Evolutionary conservation across 208 protist species (phyloP).

Genomic region (Zelonia costaricensis): DNA sequence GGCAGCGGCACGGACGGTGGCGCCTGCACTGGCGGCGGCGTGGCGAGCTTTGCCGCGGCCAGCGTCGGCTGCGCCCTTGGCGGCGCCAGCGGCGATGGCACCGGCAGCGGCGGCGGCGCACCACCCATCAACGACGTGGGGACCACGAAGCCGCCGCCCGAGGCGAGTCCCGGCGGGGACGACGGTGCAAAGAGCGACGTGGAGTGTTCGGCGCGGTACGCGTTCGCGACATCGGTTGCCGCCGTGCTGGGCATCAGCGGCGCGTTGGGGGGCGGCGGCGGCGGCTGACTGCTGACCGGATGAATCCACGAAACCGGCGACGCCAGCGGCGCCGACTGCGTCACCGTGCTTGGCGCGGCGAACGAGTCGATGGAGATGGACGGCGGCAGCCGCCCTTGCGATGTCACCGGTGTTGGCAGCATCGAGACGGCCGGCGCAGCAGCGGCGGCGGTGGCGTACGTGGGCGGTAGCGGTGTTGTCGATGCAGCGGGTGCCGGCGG

Average conservation of each 20-base stretch:
- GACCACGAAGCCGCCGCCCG: not conserved
- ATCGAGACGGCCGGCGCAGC: not conserved
- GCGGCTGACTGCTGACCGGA: not conserved
- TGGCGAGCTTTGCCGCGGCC: not conserved
- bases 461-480: not conserved
- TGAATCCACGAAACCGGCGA: slow-evolving; percentile 13
- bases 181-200: not conserved
- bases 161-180: slow-evolving; percentile 5
- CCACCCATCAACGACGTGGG: slow-evolving; percentile 1
- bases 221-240: not conserved
- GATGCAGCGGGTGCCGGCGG: not conserved
- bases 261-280: not conserved
- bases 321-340: not conserved
- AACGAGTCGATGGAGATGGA: not conserved
- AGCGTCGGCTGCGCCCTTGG: slow-evolving; percentile 9
- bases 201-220: not conserved
- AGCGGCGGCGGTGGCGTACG: not conserved
- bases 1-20: slow-evolving; percentile 3
- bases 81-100: slow-evolving; percentile 7
- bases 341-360: not conserved
- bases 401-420: not conserved
- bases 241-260: not conserved
- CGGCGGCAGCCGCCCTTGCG: not conserved
- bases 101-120: slow-evolving; percentile 7
- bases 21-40: not conserved